Base-by-base conservation (phyloP, 2,329 filamentous ascomycete genomes). In the Paracorniculantispora psalliotae region DNA sequence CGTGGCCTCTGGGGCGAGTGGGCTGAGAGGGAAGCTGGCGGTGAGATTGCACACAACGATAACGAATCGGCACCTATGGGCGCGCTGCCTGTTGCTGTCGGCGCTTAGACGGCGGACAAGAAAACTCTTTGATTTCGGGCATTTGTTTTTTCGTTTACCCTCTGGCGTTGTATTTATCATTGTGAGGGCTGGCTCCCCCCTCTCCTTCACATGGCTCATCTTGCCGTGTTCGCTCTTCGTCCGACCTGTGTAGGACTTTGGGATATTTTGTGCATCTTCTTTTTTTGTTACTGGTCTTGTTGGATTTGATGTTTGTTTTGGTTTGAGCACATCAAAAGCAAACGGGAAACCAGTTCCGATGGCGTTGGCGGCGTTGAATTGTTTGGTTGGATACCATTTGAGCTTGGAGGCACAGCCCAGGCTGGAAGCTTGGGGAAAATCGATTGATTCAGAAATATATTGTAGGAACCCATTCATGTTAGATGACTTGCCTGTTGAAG, bases 1-100 rank as follows among this genome's bases (percentile, higher is more conserved):
- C 85, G 91, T 66, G 93, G 91, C n/a, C 86, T 99, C 2, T 99
- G 94, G 93, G 94, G 93, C 55, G 86, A 88, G 39, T 99, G 94
- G 94, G 94, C 94, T 0, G 94, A 97, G 79, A 79, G 81, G 39
- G 84, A 87, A 70, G 84, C 84, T 47, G 84, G 84, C 60, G 84
- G 84, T 52, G 83, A 86, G 70, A 84, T 85, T 58, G 82, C 79
- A 13, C 72, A 76, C 60, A 75, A 82, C 50, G 73, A 79, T 61
- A 75, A 79, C 65, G 74, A 78, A 64, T 30, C 55, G 15, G 51
- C 54, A 9, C 57, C 48, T 8, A 23, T 49, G 9, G 59, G 52
- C 39, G 48, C 59, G 9, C 60, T 58, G 46, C 62, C 64, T 23
- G 68, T 70, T 23, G 69, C 70, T 17, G 62, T 67, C 47, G 67